Base-by-base conservation (phyloP, 768 basidiomycete genomes). In the Boletus edulis region DNA sequence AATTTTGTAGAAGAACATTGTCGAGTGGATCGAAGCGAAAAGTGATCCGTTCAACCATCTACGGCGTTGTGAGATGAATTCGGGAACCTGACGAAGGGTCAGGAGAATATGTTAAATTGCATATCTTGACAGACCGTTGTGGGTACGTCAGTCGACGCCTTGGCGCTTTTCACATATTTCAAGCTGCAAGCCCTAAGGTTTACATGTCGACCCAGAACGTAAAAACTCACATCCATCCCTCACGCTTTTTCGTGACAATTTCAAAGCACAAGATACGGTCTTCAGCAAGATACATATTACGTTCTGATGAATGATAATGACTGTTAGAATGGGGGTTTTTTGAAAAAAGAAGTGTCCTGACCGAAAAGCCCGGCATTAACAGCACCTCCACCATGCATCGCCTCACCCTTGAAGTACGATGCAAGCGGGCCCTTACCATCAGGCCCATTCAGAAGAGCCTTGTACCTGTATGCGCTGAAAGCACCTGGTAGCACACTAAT, bases 101-200 rank as follows among this genome's bases (percentile, higher is more conserved):
- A 57, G 51, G 17, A 45, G 31, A 9, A 44, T 22, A 34, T 14
- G 24, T 39, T 2, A 7, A 22, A 29, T 12, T 15, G 2, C 45
- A 52, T 6, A 4, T 50, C 35, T 42, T 43, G 18, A 66, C 76
- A 54, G 46, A 85, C 86, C 18, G 84, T 80, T 37, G 92, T 88
- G 32, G 95, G 95, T 5, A 96, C 94, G 73, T 98, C 95, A n/a
- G 95, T 98, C 41, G 94, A 82, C 0, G 94, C 95, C 61, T 95
- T 94, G 15, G 95, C 95, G 63, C 84, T 89, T 79, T 93, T 93
- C 71, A 95, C 93, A 67, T 94, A 95, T 71, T 86, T 87, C 62
- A 92, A 73, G 15, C 88, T 90, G 57, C 46, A 34, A 46, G 29
- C 17, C 17, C 18, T 64, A 24, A 60, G 52, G 38, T 46, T 46